These are phyloP conservation scores for Aegilops sharonensis DNA, from an alignment of 176 grass and related monocot genomes.

Conservation along the genomic window DNA sequence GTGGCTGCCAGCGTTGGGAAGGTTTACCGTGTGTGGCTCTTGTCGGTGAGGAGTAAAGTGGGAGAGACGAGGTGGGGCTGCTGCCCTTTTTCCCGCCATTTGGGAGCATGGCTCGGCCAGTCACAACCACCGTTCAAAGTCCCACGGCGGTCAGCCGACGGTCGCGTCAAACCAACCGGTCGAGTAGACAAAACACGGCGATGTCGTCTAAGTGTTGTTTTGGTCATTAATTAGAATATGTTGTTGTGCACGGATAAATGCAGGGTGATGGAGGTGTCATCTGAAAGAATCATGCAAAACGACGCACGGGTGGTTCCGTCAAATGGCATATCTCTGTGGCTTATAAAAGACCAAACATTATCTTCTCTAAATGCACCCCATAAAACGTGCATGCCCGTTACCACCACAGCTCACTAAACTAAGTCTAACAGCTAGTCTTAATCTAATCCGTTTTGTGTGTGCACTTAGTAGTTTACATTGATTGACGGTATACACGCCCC, in stretches of 20 bases:
- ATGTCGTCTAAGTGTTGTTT: background rate
- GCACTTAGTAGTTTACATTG: no score
- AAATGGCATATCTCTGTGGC: no score
- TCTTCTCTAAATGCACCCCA: no score
- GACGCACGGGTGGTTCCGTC: background rate
- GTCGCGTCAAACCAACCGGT: slow-evolving; percentile 30
- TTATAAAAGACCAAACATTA: no score
- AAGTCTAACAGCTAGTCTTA: no score
- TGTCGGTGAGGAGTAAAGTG: background rate
- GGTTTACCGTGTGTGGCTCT: background rate
- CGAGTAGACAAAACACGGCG: background rate
- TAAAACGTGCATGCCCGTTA: no score
- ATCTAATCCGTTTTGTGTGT: no score
- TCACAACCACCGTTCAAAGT: slow-evolving; percentile 35
- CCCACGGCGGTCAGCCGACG: background rate
- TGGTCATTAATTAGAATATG: background rate
- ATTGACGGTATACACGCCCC: no score
- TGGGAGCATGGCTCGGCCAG: background rate
- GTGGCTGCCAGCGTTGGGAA: background rate
- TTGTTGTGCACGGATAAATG: background rate
- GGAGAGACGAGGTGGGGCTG: background rate
- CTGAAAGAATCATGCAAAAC: background rate
- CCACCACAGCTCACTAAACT: no score
- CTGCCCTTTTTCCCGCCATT: background rate
- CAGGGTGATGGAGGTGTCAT: background rate